Conservation (phyloP, 768 basidiomycete genomes). For the Coprinopsis sp. region DNA sequence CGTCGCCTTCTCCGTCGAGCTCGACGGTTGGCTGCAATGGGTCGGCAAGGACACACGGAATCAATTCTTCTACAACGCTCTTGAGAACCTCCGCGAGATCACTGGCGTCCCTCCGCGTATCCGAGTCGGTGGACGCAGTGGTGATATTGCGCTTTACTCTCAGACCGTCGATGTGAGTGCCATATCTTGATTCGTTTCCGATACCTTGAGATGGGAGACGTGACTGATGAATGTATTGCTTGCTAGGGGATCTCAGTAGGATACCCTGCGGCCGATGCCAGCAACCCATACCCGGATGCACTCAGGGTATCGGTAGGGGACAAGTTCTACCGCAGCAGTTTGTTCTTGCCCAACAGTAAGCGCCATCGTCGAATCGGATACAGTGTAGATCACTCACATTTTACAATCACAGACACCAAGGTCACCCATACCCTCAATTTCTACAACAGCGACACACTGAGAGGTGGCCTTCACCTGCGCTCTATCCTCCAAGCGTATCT, state of each 20-base stretch:
- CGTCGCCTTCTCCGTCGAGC: constrained; percentile 63
- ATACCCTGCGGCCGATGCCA: neutral
- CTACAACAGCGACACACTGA: constrained; percentile 40
- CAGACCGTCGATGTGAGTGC: constrained; percentile 36
- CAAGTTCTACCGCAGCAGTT: constrained; percentile 46
- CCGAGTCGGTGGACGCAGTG: constrained; percentile 52
- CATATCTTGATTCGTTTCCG: neutral
- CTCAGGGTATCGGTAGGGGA: constrained; percentile 52
- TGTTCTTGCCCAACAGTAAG: constrained; percentile 48
- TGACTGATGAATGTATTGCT: neutral
- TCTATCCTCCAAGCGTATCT: constrained; percentile 47
- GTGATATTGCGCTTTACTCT: constrained; percentile 54
- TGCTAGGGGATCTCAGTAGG: neutral
- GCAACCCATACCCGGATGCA: constrained; percentile 59
- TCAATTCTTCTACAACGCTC: constrained; percentile 53
- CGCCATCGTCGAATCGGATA: constrained; percentile 7
- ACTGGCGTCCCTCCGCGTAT: constrained; percentile 52
- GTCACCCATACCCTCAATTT: constrained; percentile 66
- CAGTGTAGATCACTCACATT: constrained; percentile 1
- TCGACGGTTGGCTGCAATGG: constrained; percentile 69
- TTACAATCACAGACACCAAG: constrained; percentile 41
- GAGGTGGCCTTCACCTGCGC: constrained; percentile 42
- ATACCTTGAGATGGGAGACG: neutral
- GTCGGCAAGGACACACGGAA: constrained; percentile 47
- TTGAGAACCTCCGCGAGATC: constrained; percentile 49